phyloP scores from a whole-genome alignment of 345 rosid species.

The Luvunga scandens region DNA sequence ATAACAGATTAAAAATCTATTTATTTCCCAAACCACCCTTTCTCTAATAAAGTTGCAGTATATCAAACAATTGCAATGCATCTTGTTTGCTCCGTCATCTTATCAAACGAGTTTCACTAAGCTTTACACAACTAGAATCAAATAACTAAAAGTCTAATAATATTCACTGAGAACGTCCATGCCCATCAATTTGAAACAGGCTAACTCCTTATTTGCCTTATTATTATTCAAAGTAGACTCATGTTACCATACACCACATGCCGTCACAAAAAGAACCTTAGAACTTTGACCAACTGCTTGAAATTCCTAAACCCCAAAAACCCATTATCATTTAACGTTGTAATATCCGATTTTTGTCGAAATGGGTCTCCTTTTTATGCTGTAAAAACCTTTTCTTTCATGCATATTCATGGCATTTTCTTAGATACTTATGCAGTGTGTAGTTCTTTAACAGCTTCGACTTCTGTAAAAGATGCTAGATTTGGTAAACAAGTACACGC shows the following conservation, averaged over 20 bases:
- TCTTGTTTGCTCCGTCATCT: not conserved
- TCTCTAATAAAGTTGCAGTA: not conserved
- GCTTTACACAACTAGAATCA: constrained; percentile 22
- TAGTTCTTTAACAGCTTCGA: constrained; percentile 40
- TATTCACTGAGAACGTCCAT: constrained; percentile 24
- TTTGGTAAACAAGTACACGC: constrained; percentile 46
- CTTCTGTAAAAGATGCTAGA: constrained; percentile 21
- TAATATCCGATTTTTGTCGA: constrained; percentile 37
- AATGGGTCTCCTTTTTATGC: constrained; percentile 39
- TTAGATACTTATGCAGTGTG: constrained; percentile 49
- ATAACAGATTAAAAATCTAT: not conserved
- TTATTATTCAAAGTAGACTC: constrained; percentile 23
- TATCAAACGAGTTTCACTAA: constrained; percentile 1
- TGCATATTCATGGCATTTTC: constrained; percentile 38
- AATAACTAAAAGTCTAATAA: constrained; percentile 9
- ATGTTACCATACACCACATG: constrained; percentile 31
- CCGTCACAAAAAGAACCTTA: constrained; percentile 15
- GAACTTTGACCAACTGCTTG: constrained; percentile 33
- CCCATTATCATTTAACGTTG: constrained; percentile 42
- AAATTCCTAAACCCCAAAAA: constrained; percentile 26
- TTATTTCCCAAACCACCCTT: not conserved
- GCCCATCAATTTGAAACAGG: constrained; percentile 35
- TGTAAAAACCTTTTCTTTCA: constrained; percentile 37
- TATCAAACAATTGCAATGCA: not conserved
- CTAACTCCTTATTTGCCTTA: constrained; percentile 21